A percentile compares a stretch with the other conserved stretches of the same genome.
phyloP scores from a whole-genome alignment of 225 moss, liverwort and hornwort genomes.

The Physcomitrium patens region DNA sequence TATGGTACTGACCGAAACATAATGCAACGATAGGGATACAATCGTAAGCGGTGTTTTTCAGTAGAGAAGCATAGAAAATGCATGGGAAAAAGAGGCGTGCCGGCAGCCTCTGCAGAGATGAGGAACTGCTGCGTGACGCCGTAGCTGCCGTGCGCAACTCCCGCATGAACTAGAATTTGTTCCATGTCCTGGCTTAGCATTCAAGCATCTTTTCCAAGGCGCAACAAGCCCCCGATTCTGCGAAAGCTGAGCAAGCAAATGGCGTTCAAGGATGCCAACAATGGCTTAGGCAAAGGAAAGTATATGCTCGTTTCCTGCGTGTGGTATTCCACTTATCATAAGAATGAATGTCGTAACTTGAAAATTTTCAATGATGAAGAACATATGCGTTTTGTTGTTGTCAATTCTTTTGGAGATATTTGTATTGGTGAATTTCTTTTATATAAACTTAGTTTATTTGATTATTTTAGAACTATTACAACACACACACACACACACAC shows the following conservation, averaged over 20 bases:
- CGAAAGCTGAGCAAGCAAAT: conserved; percentile 30
- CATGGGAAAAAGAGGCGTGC: conserved; percentile 44
- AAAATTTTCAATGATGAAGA: too few species aligned
- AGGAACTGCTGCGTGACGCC: conserved; percentile 44
- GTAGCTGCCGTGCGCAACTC: conserved; percentile 51
- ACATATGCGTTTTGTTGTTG: too few species aligned
- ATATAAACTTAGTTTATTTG: too few species aligned
- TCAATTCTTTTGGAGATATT: too few species aligned
- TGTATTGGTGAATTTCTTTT: too few species aligned
- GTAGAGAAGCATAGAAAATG: conserved; percentile 34
- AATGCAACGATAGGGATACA: conserved; percentile 36
- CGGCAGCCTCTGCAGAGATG: conserved; percentile 30
- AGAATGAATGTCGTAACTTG: too few species aligned
- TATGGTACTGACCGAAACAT: conserved; percentile 51
- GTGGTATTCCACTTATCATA: conserved; percentile 18
- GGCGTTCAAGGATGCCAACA: conserved; percentile 43
- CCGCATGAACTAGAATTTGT: conserved; percentile 36
- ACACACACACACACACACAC: too few species aligned
- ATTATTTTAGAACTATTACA: too few species aligned
- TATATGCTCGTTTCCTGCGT: conserved; percentile 52
- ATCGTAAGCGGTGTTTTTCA: conserved; percentile 56
- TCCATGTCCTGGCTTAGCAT: conserved; percentile 34
- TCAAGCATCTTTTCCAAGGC: conserved; percentile 33
- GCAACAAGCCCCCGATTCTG: conserved; percentile 27
- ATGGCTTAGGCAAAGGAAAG: conserved; percentile 48